Evolutionary conservation across 2,329 filamentous ascomycete genomes (phyloP).

Genomic region (Aspergillus awamori): DNA sequence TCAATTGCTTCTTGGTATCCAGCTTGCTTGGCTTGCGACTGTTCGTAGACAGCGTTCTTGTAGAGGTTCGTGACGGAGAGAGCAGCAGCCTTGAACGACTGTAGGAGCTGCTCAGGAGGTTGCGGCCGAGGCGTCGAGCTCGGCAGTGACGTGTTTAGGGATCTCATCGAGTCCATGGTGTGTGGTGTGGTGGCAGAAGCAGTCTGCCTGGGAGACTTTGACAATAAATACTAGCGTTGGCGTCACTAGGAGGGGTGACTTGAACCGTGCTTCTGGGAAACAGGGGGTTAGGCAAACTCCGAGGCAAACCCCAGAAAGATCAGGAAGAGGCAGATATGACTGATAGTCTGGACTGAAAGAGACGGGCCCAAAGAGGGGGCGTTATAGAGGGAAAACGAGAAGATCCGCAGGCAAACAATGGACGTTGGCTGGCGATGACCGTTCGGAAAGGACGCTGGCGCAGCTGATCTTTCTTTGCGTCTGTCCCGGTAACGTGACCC

Average conservation of each 20-base stretch:
- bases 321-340: neutral
- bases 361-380: slow-evolving; percentile 3
- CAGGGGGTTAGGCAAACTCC: neutral
- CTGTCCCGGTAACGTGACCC: slow-evolving; percentile 45
- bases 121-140: slow-evolving; percentile 52
- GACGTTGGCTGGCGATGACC: slow-evolving; percentile 9
- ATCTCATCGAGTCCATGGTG: slow-evolving; percentile 66
- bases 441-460: slow-evolving; percentile 19
- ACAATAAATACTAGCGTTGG: slow-evolving; percentile 8
- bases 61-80: slow-evolving; percentile 95
- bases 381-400: slow-evolving; percentile 3
- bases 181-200: slow-evolving; percentile 16
- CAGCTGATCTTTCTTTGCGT: slow-evolving; percentile 35
- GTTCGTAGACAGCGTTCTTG: slow-evolving; percentile 80
- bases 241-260: slow-evolving; percentile 24
- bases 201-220: slow-evolving; percentile 13
- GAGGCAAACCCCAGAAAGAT: neutral
- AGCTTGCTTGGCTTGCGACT: slow-evolving; percentile 72
- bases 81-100: slow-evolving; percentile 89
- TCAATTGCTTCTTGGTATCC: slow-evolving; percentile 95
- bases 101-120: slow-evolving; percentile 65
- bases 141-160: slow-evolving; percentile 64
- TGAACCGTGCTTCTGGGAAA: slow-evolving; percentile 22
- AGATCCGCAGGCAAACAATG: neutral
- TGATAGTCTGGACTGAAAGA: slow-evolving; percentile 13